Evolutionary conservation across 2,329 filamentous ascomycete species (phyloP).

Genomic region (Chaetomium strumarium): DNA sequence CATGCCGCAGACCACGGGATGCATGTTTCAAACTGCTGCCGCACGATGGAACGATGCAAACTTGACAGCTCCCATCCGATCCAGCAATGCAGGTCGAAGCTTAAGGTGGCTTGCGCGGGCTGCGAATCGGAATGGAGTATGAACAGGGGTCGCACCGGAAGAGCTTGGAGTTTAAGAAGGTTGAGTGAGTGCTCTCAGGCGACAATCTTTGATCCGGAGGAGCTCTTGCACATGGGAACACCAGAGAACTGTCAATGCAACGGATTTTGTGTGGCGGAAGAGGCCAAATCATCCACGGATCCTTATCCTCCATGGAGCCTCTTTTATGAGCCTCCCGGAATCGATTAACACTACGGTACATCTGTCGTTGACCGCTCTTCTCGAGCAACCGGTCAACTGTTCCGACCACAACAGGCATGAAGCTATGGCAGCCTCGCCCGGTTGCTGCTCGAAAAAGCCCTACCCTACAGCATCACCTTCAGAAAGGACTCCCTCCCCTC

Average conservation of each 20-base stretch:
- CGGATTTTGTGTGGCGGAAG: neutral
- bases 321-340: neutral
- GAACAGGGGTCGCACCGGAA: no score
- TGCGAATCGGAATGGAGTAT: neutral
- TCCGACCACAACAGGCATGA: neutral
- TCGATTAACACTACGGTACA: neutral
- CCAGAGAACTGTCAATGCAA: neutral
- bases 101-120: neutral
- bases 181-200: no score
- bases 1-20: neutral
- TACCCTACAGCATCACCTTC: neutral
- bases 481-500: neutral
- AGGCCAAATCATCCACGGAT: neutral
- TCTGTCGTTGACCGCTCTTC: neutral
- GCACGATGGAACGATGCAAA: neutral
- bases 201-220: no score
- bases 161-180: no score
- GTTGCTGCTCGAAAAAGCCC: neutral
- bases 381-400: neutral
- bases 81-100: no score
- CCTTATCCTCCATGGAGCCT: neutral
- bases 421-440: neutral
- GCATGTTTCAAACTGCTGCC: slow-evolving; percentile 2
- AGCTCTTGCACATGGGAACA: no score
- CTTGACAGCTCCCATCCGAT: no score